A percentile compares a stretch with the other conserved stretches of the same genome.
Conservation (phyloP, 2,329 filamentous ascomycete species). For the Pseudophaeomoniella oleicola region DNA sequence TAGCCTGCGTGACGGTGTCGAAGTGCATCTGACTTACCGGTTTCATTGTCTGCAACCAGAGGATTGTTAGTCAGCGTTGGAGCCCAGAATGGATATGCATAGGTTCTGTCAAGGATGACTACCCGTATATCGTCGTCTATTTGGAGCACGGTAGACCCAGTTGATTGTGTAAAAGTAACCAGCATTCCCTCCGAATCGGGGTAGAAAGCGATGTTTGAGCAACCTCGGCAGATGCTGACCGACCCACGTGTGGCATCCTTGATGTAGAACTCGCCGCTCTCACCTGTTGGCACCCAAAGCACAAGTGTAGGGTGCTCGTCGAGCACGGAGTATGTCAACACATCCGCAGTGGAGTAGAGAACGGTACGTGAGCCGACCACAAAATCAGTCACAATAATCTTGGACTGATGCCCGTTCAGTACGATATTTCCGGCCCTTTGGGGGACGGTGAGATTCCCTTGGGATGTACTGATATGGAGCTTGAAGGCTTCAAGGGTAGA, state of each 20-base stretch:
- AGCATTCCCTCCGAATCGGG: slow-evolving; percentile 25
- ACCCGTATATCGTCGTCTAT: slow-evolving; percentile 33
- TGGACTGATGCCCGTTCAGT: slow-evolving; percentile 46
- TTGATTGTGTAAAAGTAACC: slow-evolving; percentile 33
- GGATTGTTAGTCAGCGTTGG: slow-evolving; percentile 35
- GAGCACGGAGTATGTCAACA: slow-evolving; percentile 36
- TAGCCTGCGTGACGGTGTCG: background rate
- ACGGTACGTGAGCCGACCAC: slow-evolving; percentile 35
- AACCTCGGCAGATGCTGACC: slow-evolving; percentile 23
- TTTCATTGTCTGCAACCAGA: slow-evolving; percentile 27
- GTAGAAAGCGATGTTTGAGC: slow-evolving; percentile 28
- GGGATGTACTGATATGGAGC: slow-evolving; percentile 40
- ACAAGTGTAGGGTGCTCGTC: slow-evolving; percentile 32
- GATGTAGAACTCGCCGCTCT: slow-evolving; percentile 40
- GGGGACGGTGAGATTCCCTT: slow-evolving; percentile 39
- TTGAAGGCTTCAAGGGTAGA: slow-evolving; percentile 37
- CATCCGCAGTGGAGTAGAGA: slow-evolving; percentile 41
- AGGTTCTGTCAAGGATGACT: slow-evolving; percentile 37
- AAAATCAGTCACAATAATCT: slow-evolving; percentile 49
- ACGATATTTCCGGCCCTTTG: slow-evolving; percentile 32
- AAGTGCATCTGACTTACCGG: slow-evolving; percentile 18
- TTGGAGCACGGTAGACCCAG: slow-evolving; percentile 33
- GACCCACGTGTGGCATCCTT: slow-evolving; percentile 21
- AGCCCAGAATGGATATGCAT: slow-evolving; percentile 44
- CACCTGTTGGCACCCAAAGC: slow-evolving; percentile 40